A percentile compares a stretch with the other conserved stretches of the same genome.
Conservation (phyloP, 306 rosid species). For the Oemleria cerasiformis region DNA sequence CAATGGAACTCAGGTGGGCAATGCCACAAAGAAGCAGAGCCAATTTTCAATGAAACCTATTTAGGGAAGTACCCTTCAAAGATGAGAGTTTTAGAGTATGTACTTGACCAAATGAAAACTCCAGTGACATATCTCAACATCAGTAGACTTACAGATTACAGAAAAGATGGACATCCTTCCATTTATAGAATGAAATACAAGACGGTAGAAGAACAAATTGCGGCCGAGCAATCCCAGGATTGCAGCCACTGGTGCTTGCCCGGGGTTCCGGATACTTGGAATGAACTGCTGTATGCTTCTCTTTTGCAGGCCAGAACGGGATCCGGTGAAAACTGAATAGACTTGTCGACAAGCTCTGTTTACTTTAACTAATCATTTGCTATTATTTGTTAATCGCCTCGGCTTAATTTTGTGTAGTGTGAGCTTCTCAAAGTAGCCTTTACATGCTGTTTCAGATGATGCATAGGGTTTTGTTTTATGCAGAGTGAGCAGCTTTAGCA, state of each 20-base stretch:
- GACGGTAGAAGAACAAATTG: conserved; percentile 31
- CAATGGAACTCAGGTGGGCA: conserved; percentile 97
- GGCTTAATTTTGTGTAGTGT: neutral
- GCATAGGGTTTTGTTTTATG: conserved; percentile 1
- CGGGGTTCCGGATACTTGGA: conserved; percentile 72
- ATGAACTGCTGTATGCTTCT: conserved; percentile 49
- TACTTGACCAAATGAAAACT: conserved; percentile 64
- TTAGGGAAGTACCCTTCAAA: conserved; percentile 66
- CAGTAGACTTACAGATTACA: conserved; percentile 75
- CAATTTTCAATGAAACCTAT: conserved; percentile 52
- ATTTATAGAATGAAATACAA: conserved; percentile 54
- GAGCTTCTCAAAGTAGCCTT: neutral
- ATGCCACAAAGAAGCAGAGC: conserved; percentile 76
- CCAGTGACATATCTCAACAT: conserved; percentile 74
- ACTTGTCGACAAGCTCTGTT: neutral
- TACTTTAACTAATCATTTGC: neutral
- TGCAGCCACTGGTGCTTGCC: conserved; percentile 74
- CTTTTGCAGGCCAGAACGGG: conserved; percentile 33
- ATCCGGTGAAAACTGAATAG: conserved; percentile 19
- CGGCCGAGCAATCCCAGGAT: conserved; percentile 47
- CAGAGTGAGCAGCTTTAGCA: neutral
- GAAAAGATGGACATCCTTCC: conserved; percentile 94
- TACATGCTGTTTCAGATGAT: conserved; percentile 16
- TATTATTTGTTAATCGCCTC: neutral
- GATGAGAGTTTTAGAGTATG: conserved; percentile 74